phyloP scores from a whole-genome alignment of 257 asterid genomes.

The Solanum habrochaites region DNA sequence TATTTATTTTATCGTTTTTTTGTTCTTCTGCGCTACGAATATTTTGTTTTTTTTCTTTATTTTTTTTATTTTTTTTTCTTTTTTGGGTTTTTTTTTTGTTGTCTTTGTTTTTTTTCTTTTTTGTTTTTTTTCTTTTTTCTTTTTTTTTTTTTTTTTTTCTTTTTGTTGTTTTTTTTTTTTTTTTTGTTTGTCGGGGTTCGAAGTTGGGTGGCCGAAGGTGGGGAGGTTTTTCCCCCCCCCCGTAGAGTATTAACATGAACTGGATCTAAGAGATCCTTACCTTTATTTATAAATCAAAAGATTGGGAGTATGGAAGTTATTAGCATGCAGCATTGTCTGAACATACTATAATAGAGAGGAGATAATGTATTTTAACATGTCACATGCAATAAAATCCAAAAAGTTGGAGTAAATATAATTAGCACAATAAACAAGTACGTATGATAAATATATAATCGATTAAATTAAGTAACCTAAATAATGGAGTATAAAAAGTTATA shows the following conservation, averaged over 20 bases:
- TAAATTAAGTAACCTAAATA: not conserved
- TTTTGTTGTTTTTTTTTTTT: too few relatives aligned
- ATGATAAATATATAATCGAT: not conserved
- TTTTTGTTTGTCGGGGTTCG: too few relatives aligned
- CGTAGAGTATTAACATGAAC: not conserved
- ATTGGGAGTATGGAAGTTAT: not conserved
- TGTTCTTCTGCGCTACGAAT: too few relatives aligned
- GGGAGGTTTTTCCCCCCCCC: too few relatives aligned
- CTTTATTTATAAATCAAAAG: not conserved
- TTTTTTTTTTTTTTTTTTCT: too few relatives aligned
- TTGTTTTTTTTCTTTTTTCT: too few relatives aligned
- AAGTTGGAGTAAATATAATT: not conserved
- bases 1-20: too few relatives aligned
- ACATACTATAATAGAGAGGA: not conserved
- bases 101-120: too few relatives aligned
- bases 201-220: too few relatives aligned
- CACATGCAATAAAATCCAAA: not conserved
- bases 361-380: not conserved
- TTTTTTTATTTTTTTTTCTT: too few relatives aligned
- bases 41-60: too few relatives aligned
- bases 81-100: too few relatives aligned
- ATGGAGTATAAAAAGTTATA: not conserved
- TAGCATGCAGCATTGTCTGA: not conserved
- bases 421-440: not conserved
- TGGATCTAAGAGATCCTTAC: not conserved